Evolutionary conservation across 805 yeast genomes (phyloP).

Genomic region (Barnettozyma wickerhamii): DNA sequence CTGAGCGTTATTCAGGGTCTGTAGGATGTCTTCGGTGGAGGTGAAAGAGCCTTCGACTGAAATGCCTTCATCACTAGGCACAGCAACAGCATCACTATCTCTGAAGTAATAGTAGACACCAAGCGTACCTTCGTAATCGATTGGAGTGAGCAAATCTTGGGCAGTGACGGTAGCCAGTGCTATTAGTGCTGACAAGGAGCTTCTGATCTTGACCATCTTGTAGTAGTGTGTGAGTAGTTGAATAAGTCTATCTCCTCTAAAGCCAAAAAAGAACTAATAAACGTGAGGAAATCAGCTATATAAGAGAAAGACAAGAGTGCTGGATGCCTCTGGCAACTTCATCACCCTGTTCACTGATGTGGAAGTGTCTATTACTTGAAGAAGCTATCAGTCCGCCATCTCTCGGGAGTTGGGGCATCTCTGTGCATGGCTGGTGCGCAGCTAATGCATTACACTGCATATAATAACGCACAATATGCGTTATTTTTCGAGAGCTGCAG

Average conservation of each 20-base stretch:
- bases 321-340: no score
- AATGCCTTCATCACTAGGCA: conserved; percentile 14
- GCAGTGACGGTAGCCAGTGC: conserved; percentile 18
- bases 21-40: conserved; percentile 12
- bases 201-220: conserved; percentile 8
- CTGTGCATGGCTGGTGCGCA: not conserved
- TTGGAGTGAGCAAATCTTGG: conserved; percentile 14
- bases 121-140: conserved; percentile 15
- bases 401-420: not conserved
- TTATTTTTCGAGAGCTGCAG: not conserved
- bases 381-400: not conserved
- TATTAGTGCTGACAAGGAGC: conserved; percentile 1
- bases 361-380: not conserved
- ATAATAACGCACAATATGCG: no score
- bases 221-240: not conserved
- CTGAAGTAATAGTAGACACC: conserved; percentile 21
- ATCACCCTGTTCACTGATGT: no score
- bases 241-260: no score
- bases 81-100: conserved; percentile 13
- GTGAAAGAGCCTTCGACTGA: conserved; percentile 12
- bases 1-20: conserved; percentile 16
- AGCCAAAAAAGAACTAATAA: no score
- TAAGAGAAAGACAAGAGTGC: no score
- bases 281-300: conserved; percentile 2
- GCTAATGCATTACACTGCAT: not conserved